Conservation (phyloP, 768 basidiomycete species). For the Strobilomyces confusus region DNA sequence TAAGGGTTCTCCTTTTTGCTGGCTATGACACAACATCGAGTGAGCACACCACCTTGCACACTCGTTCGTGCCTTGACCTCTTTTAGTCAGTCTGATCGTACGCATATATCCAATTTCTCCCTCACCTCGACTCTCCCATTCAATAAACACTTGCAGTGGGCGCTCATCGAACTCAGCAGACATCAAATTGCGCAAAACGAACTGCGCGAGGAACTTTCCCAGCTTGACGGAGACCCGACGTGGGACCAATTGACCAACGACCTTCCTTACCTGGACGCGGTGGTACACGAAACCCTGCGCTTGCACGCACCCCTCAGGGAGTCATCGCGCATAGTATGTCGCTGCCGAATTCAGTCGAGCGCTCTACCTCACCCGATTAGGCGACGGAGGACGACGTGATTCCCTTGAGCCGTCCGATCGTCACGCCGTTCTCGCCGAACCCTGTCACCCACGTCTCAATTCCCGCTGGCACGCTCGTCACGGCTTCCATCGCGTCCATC, state of each 20-base stretch:
- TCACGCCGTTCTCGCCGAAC: conserved; percentile 34
- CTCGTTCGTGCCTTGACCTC: not conserved
- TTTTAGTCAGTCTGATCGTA: conserved; percentile 26
- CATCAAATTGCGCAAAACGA: conserved; percentile 42
- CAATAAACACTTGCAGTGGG: conserved; percentile 35
- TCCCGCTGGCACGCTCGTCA: conserved; percentile 44
- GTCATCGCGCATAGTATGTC: conserved; percentile 9
- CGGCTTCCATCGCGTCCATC: conserved; percentile 41
- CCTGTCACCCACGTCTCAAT: conserved; percentile 38
- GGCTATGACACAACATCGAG: conserved; percentile 44
- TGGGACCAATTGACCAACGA: conserved; percentile 48
- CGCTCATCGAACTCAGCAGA: conserved; percentile 49
- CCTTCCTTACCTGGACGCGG: conserved; percentile 54
- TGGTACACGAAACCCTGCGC: conserved; percentile 43
- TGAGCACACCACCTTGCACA: conserved; percentile 6
- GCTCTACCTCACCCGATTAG: conserved; percentile 21
- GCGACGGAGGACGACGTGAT: conserved; percentile 53
- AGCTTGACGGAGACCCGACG: conserved; percentile 42
- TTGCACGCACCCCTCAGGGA: conserved; percentile 38
- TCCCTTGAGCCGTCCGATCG: conserved; percentile 49
- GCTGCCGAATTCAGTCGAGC: not conserved
- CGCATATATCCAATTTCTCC: not conserved
- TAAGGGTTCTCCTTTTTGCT: conserved; percentile 37
- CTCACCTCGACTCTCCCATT: not conserved
- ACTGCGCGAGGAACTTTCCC: conserved; percentile 48